Percentiles rank a stretch among this genome's conserved stretches.
phyloP scores from a whole-genome alignment of 495 filamentous ascomycete genomes.

The Glonium stellatum region DNA sequence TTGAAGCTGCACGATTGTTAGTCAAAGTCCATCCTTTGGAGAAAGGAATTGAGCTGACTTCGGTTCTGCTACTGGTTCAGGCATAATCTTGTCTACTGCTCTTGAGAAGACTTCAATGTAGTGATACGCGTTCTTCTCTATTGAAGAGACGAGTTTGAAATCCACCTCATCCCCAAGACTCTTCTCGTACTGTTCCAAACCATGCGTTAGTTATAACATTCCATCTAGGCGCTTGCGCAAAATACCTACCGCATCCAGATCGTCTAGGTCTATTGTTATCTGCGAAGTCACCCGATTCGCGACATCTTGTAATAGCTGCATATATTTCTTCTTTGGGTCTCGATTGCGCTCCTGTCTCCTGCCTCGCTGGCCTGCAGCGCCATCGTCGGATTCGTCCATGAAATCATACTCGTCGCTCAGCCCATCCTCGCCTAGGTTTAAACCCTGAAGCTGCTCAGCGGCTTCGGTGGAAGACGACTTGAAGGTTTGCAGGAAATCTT shows the following conservation, averaged over 20 bases:
- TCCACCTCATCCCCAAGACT: conserved; percentile 48
- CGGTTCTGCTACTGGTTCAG: conserved; percentile 66
- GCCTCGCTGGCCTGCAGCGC: conserved; percentile 40
- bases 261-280: conserved; percentile 82
- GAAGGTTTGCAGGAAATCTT: conserved; percentile 80
- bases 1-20: conserved; percentile 59
- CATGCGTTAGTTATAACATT: neutral
- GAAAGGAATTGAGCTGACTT: conserved; percentile 44
- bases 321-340: conserved; percentile 76
- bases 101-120: conserved; percentile 87
- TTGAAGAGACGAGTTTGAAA: conserved; percentile 72
- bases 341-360: conserved; percentile 38
- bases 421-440: conserved; percentile 81
- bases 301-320: conserved; percentile 80
- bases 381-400: conserved; percentile 76
- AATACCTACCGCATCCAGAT: conserved; percentile 59
- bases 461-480: conserved; percentile 74
- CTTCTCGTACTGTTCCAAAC: conserved; percentile 58
- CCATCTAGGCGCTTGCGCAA: conserved; percentile 7
- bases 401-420: conserved; percentile 93
- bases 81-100: conserved; percentile 83
- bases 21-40: neutral
- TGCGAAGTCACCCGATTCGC: conserved; percentile 68
- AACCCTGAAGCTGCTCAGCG: conserved; percentile 67
- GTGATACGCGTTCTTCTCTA: conserved; percentile 85